Percentiles rank a stretch among this genome's conserved stretches.
Conservation (phyloP, 2,329 filamentous ascomycete species). For the Paracoccidioides brasiliensis region DNA sequence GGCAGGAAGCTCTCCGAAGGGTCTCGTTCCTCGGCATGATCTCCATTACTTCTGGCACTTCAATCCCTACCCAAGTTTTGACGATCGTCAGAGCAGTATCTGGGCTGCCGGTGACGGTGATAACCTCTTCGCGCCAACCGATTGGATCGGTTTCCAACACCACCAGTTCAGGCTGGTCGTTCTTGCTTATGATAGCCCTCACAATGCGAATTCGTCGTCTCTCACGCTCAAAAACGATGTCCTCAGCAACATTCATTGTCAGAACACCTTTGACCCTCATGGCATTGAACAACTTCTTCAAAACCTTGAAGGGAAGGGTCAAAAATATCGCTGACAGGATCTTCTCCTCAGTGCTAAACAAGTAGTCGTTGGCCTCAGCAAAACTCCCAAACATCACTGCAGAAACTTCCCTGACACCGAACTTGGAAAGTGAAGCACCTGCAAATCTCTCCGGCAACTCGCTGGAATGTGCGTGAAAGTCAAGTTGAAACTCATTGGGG, state of each 20-base stretch:
- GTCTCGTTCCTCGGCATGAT: neutral
- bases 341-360: slow-evolving; percentile 10
- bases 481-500: slow-evolving; percentile 15
- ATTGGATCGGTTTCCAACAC: slow-evolving; percentile 1
- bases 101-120: neutral
- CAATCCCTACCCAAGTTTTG: neutral
- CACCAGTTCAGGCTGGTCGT: neutral
- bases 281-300: slow-evolving; percentile 13
- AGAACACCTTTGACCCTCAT: slow-evolving; percentile 12
- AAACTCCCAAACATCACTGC: slow-evolving; percentile 15
- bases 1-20: neutral
- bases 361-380: slow-evolving; percentile 7
- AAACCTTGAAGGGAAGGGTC: slow-evolving; percentile 16
- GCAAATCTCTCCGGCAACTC: slow-evolving; percentile 13
- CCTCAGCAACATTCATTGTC: slow-evolving; percentile 9
- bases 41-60: neutral
- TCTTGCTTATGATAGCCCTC: neutral
- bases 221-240: slow-evolving; percentile 20
- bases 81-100: neutral
- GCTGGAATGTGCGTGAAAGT: slow-evolving; percentile 14
- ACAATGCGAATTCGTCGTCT: slow-evolving; percentile 17
- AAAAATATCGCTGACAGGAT: slow-evolving; percentile 19
- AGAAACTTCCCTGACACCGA: slow-evolving; percentile 13
- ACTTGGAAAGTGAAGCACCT: slow-evolving; percentile 5
- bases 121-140: slow-evolving; percentile 2